Evolutionary conservation across 1,284 basidiomycete genomes (phyloP), one percentile per base, ranked within the genome.

Genomic region (Pholiota adiposa): DNA sequence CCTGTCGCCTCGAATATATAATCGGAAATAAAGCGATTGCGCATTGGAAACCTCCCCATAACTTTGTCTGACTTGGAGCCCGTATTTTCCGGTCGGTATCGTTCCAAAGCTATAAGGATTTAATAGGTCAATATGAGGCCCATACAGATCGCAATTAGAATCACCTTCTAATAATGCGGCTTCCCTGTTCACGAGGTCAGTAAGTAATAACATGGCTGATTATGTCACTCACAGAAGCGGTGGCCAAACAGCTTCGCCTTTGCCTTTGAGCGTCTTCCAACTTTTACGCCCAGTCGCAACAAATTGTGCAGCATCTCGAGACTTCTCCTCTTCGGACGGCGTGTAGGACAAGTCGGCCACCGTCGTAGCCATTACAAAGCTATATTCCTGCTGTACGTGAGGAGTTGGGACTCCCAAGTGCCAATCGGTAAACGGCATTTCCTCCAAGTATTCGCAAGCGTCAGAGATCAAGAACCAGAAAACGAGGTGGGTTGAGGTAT

Each of bases 211-310:
- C 5, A 38, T 43, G 33, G 46, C 58, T 27, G 36, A 9, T 41
- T 21, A 21, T n/a, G 44, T 4, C 12, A 70, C 77, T 63, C 64
- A 79, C 76, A 86, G 71, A 43, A 80, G 74, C 12, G 84, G 83
- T 3, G 84, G 83, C 85, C 85, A 86, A 19, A 87, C 83, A 58
- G 84, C 83, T 67, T 86, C 85, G 52, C 80, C 79, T 61, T 72
- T 74, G 62, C 83, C 84, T 70, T 80, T 85, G 63, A 85, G 73
- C 4, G 81, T 86, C 73, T 86, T 86, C 83, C 83, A 85, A 68
- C 80, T 83, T 44, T 74, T 70, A 21, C 78, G 75, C 51, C 78
- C 78, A 27, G 78, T 80, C 2, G 70, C 75, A 53, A 66, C 66
- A 38, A 76, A 67, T 60, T 77, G 77, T 9, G 69, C 71, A 25